These are phyloP conservation scores for Teunomyces atbi DNA, from an alignment of 805 yeast species.

Conservation along the genomic window DNA sequence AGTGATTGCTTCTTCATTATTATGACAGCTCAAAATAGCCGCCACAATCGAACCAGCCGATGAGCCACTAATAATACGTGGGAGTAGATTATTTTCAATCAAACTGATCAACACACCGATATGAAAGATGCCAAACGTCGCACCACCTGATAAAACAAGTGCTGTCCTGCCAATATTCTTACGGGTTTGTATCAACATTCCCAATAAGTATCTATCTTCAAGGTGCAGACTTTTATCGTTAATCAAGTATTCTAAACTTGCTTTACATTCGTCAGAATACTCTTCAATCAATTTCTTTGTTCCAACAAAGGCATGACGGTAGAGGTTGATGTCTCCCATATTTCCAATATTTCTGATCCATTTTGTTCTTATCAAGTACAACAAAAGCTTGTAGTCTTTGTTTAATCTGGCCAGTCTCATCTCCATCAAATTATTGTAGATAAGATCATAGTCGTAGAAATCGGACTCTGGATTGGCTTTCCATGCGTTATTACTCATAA, in stretches of 20 bases:
- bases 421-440: conserved; percentile 51
- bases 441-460: conserved; percentile 70
- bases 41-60: conserved; percentile 97
- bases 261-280: conserved; percentile 73
- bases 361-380: conserved; percentile 77
- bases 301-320: conserved; percentile 77
- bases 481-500: conserved; percentile 71
- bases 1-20: conserved; percentile 63
- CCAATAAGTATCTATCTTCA: conserved; percentile 69
- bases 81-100: conserved; percentile 70
- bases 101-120: conserved; percentile 87
- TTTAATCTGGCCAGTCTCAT: conserved; percentile 57
- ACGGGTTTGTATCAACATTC: conserved; percentile 81
- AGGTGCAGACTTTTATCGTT: conserved; percentile 39
- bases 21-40: conserved; percentile 77
- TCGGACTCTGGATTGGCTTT: conserved; percentile 57
- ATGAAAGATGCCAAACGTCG: conserved; percentile 89
- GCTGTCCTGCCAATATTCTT: conserved; percentile 95
- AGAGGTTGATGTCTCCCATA: conserved; percentile 77
- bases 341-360: conserved; percentile 86
- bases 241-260: conserved; percentile 40
- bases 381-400: conserved; percentile 57
- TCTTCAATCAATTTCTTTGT: conserved; percentile 83
- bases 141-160: conserved; percentile 92
- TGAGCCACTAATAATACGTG: conserved; percentile 87